Percentiles rank a stretch among this genome's conserved stretches.
These are phyloP conservation scores for Dothistroma pini DNA, from an alignment of 2,329 filamentous ascomycete genomes.

Conservation along the genomic window DNA sequence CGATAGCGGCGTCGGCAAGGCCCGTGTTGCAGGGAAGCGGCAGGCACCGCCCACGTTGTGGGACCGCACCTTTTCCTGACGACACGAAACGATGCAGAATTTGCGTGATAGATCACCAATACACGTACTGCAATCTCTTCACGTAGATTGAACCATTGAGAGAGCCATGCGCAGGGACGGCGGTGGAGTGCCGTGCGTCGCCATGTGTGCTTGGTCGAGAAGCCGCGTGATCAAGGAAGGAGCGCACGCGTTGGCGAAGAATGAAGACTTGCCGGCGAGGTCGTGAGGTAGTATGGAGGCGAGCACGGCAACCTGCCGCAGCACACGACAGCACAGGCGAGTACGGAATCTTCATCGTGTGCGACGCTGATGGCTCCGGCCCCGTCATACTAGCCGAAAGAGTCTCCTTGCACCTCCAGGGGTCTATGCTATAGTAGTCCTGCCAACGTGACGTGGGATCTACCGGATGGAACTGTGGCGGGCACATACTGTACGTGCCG, in stretches of 20 bases:
- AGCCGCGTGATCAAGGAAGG: not conserved
- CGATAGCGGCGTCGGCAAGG: constrained; percentile 6
- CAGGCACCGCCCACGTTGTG: constrained; percentile 6
- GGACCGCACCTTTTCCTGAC: constrained; percentile 16
- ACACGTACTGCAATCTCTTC: constrained; percentile 12
- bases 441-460: not conserved
- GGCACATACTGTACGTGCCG: not conserved
- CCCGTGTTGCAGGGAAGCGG: constrained; percentile 4
- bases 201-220: constrained; percentile 2
- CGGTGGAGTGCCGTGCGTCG: not conserved
- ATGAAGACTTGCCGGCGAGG: not conserved
- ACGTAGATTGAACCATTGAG: constrained; percentile 19
- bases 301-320: too few relatives aligned
- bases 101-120: constrained; percentile 14
- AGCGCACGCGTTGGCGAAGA: not conserved
- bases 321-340: not conserved
- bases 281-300: too few relatives aligned
- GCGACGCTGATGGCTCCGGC: not conserved
- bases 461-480: not conserved
- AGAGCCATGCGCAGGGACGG: constrained; percentile 8
- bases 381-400: not conserved
- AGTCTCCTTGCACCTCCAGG: not conserved
- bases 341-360: not conserved
- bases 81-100: constrained; percentile 11
- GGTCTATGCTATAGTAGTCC: not conserved